Evolutionary conservation across 192 early-diverging fungal genomes (phyloP).

Genomic region (Entomortierella parvispora): DNA sequence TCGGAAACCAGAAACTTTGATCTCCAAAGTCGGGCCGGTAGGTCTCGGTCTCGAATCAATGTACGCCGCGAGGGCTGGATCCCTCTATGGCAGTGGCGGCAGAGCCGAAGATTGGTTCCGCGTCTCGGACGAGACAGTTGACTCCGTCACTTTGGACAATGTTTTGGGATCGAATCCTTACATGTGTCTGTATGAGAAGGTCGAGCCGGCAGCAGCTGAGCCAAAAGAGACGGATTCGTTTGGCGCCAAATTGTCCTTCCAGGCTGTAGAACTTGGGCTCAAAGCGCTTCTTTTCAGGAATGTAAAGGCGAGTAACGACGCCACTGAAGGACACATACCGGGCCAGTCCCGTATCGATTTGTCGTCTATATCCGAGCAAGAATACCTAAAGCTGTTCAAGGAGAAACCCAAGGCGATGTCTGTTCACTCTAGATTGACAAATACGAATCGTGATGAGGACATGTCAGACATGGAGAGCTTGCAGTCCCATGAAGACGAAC

Average conservation of each 20-base stretch:
- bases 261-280: conserved; percentile 41
- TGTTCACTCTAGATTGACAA: conserved; percentile 8
- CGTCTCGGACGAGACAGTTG: conserved; percentile 77
- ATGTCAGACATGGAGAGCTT: conserved; percentile 50
- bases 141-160: conserved; percentile 62
- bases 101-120: conserved; percentile 67
- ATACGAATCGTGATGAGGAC: conserved; percentile 24
- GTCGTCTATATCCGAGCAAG: conserved; percentile 25
- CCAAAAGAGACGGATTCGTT: background rate
- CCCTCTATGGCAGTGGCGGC: conserved; percentile 9
- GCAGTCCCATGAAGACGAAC: conserved; percentile 42
- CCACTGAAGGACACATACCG: background rate
- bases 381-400: conserved; percentile 28
- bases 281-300: conserved; percentile 5
- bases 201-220: conserved; percentile 3
- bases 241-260: conserved; percentile 25
- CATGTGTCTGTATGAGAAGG: conserved; percentile 72
- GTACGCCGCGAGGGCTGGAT: conserved; percentile 20
- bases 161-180: conserved; percentile 80
- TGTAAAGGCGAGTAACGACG: background rate
- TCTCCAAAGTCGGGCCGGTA: conserved; percentile 32
- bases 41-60: conserved; percentile 30
- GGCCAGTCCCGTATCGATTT: conserved; percentile 21
- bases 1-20: conserved; percentile 52
- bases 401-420: conserved; percentile 27